These are phyloP conservation scores for Lasiosphaeria miniovina DNA, from an alignment of 495 filamentous ascomycete genomes.

Conservation along the genomic window DNA sequence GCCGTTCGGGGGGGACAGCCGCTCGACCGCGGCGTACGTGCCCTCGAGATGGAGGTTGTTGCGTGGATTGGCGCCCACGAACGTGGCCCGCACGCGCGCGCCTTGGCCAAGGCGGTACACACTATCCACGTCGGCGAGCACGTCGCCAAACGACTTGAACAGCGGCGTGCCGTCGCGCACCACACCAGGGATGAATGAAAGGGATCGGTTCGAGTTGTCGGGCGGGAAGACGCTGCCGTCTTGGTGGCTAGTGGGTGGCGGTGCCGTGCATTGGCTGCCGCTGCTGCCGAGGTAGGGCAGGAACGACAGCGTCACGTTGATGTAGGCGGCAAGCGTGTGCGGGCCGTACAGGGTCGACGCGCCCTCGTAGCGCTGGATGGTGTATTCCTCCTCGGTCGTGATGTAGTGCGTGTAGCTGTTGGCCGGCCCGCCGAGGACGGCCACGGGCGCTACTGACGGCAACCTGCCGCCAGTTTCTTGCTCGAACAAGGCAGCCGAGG, in stretches of 20 bases:
- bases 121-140: constrained; percentile 55
- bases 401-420: constrained; percentile 98
- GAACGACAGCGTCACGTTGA: constrained; percentile 74
- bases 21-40: constrained; percentile 80
- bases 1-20: constrained; percentile 27
- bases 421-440: constrained; percentile 88
- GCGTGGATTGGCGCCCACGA: constrained; percentile 87
- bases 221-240: constrained; percentile 62
- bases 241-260: constrained; percentile 41
- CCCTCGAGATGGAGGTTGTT: constrained; percentile 79
- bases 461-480: constrained; percentile 12
- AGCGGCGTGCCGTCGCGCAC: constrained; percentile 69
- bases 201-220: constrained; percentile 73
- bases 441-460: constrained; percentile 50
- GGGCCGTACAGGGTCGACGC: constrained; percentile 93
- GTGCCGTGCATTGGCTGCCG: constrained; percentile 16
- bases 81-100: constrained; percentile 58
- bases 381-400: constrained; percentile 87
- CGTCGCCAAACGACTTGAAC: constrained; percentile 73
- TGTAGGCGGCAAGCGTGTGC: constrained; percentile 86
- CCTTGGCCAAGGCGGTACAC: constrained; percentile 60
- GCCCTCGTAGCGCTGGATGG: constrained; percentile 88
- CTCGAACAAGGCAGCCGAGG: constrained; percentile 45
- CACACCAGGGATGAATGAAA: constrained; percentile 80
- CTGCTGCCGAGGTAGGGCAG: constrained; percentile 63